A percentile compares a stretch with the other conserved stretches of the same genome.
These are phyloP conservation scores for Diaporthe ilicicola DNA, from an alignment of 2,329 filamentous ascomycete species.

Conservation along the genomic window DNA sequence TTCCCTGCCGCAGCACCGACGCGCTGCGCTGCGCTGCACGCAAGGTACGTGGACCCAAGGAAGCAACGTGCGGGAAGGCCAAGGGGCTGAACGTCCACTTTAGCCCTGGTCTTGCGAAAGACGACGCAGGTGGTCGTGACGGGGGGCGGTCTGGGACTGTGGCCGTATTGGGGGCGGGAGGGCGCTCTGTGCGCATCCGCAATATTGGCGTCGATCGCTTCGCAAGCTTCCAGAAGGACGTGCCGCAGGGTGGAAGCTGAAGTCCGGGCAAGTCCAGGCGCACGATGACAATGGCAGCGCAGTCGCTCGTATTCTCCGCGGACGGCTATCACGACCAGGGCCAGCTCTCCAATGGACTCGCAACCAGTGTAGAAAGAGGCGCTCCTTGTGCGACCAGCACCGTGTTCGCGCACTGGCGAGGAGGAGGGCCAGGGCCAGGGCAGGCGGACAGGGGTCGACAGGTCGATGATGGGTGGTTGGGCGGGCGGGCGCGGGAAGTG, in stretches of 20 bases:
- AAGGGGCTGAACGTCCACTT: constrained; percentile 13
- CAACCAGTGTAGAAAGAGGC: constrained; percentile 41
- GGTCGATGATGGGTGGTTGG: constrained; percentile 26
- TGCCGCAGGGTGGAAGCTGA: constrained; percentile 25
- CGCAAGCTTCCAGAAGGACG: constrained; percentile 32
- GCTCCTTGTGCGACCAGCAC: constrained; percentile 44
- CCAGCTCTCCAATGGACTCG: constrained; percentile 44
- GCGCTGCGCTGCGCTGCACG: constrained; percentile 16
- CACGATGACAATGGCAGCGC: constrained; percentile 38
- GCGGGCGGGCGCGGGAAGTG: constrained; percentile 17
- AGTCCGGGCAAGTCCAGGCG: constrained; percentile 23
- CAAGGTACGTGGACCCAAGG: constrained; percentile 23
- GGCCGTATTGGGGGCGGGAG: constrained; percentile 31
- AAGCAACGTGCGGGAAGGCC: constrained; percentile 35
- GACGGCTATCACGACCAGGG: constrained; percentile 35
- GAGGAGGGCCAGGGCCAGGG: constrained; percentile 3
- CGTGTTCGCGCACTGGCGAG: constrained; percentile 34
- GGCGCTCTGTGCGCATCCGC: constrained; percentile 32
- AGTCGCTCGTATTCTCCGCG: constrained; percentile 46
- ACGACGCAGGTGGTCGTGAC: constrained; percentile 24
- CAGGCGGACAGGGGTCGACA: constrained; percentile 24
- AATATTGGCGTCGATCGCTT: constrained; percentile 28
- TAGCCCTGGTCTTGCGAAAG: constrained; percentile 24
- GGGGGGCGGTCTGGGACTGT: constrained; percentile 24
- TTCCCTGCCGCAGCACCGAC: constrained; percentile 15